Base-by-base conservation (phyloP, 169 alveolate genomes). In the Babesia caballi region DNA sequence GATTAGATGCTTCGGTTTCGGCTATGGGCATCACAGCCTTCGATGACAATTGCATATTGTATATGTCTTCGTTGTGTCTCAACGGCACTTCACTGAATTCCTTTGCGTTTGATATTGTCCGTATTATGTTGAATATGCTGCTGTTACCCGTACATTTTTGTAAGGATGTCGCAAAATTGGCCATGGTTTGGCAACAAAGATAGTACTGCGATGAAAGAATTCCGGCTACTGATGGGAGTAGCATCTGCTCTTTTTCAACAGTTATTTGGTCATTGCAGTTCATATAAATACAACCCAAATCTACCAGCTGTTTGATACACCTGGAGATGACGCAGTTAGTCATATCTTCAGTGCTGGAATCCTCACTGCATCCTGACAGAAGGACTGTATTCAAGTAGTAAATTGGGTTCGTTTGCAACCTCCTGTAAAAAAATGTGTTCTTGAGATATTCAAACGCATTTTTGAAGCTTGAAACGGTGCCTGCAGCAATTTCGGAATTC, bases 401-500 rank as follows among this genome's bases (percentile, higher is more conserved):
- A n/a, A 78, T 77, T 19, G 93, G 92, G 52, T 89, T 91, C 14
- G 82, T 66, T 49, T 85, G 76, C 23, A 91, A 49, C 49, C 94
- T 90, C 70, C 72, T 77, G 87, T 84, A 94, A 77, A 92, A 91
- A 73, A 93, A 94, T 33, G 96, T 92, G 73, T 94, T 91, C 38
- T 93, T 75, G 35, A 93, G 90, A 47, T 90, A 92, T 41, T 90
- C 90, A 8, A 94, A 58, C 32, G 94, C 95, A 42, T 91, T 93
- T 35, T 60, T 75, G 15, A 82, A 71, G 6, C 82, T 80, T 60
- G 88, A 77, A 41, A 98, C 89, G 42, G 99, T 94, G 35, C 97
- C 97, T 30, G 98, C 90, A 7, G 97, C 94, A 27, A 98, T 94
- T 85, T 98, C 99, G 3, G 99, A 99, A 73, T 98, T 98, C 40